Evolutionary conservation across 75 land plant genomes (phyloP).

Genomic region (Picea sitchensis): DNA sequence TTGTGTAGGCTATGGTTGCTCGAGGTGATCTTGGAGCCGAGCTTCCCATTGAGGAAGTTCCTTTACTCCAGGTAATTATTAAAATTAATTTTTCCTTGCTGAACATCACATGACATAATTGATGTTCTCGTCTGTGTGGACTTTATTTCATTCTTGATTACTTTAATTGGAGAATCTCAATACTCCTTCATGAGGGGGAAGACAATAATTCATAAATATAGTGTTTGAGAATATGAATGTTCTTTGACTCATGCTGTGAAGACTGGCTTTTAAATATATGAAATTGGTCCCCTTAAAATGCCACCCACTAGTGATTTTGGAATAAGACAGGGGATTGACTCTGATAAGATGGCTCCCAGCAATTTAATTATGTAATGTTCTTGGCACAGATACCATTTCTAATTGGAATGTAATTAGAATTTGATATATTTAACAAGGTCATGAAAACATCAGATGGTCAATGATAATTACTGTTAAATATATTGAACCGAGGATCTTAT

Average conservation of each 20-base stretch:
- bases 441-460: too few species aligned
- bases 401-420: too few species aligned
- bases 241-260: background rate
- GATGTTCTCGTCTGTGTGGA: background rate
- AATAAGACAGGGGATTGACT: too few species aligned
- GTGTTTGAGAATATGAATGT: background rate
- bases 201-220: background rate
- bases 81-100: background rate
- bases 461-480: too few species aligned
- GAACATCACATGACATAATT: background rate
- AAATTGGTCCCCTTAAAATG: background rate
- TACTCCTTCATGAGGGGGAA: background rate
- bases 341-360: too few species aligned
- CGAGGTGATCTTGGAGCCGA: slow-evolving; percentile 99
- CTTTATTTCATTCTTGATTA: background rate
- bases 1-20: slow-evolving; percentile 89
- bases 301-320: too few species aligned
- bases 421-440: too few species aligned
- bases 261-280: background rate
- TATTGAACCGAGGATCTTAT: too few species aligned
- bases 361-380: too few species aligned
- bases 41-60: slow-evolving; percentile 98
- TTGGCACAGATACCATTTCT: too few species aligned
- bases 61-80: slow-evolving; percentile 70
- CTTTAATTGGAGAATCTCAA: background rate